Conservation (phyloP, 2,329 filamentous ascomycete species). For the Neonectria hederae region DNA sequence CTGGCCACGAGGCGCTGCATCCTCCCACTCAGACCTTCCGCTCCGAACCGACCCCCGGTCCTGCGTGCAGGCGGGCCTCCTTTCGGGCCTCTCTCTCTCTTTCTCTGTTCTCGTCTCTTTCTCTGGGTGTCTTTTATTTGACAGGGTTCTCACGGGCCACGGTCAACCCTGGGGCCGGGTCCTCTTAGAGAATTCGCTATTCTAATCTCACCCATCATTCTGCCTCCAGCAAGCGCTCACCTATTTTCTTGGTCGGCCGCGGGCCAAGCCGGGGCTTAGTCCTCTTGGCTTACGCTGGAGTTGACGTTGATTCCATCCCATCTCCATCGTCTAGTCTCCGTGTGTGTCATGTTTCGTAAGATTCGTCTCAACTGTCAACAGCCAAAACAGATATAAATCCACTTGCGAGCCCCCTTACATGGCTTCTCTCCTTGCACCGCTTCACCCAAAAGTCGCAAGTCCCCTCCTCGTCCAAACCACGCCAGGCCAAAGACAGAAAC, state of each 20-base stretch:
- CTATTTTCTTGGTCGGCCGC: background rate
- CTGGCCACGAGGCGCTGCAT: conserved; percentile 2
- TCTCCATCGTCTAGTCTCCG: background rate
- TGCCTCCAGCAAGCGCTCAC: background rate
- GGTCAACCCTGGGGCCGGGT: background rate
- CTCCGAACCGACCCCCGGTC: background rate
- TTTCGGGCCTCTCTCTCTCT: background rate
- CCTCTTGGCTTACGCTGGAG: background rate
- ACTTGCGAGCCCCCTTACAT: background rate
- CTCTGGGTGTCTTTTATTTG: background rate
- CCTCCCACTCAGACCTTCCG: background rate
- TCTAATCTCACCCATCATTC: background rate
- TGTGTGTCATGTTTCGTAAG: background rate
- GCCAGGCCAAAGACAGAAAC: background rate
- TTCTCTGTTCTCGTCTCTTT: background rate
- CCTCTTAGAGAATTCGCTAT: background rate
- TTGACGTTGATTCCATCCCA: background rate
- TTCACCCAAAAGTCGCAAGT: background rate
- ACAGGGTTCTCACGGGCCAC: background rate
- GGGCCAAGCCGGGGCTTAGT: background rate
- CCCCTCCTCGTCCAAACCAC: background rate
- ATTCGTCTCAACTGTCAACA: background rate
- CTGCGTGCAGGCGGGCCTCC: background rate
- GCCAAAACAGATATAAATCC: background rate
- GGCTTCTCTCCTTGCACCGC: background rate